These are phyloP conservation scores for Suhomyces xylopsoci DNA, from an alignment of 805 yeast genomes.

Conservation along the genomic window DNA sequence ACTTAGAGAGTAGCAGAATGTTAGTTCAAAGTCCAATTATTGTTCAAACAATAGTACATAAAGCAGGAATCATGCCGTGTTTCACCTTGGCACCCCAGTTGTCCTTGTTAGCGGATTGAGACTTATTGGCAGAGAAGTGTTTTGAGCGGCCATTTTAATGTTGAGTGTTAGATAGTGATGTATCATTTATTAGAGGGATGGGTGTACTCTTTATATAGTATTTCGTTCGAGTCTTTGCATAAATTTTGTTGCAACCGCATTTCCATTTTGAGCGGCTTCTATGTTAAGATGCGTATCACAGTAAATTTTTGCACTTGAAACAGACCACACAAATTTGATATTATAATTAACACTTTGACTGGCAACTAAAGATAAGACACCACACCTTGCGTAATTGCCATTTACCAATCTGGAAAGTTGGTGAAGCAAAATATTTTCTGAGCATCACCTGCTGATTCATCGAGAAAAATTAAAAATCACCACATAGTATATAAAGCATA, in stretches of 20 bases:
- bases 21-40: not conserved
- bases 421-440: no score
- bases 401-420: not conserved
- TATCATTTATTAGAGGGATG: not conserved
- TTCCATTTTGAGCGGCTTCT: not conserved
- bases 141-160: constrained; percentile 2
- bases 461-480: no score
- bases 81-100: not conserved
- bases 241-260: not conserved
- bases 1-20: not conserved
- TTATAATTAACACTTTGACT: not conserved
- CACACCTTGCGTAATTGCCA: not conserved
- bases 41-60: constrained; percentile 1
- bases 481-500: no score
- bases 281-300: not conserved
- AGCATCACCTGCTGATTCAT: no score
- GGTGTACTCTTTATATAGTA: not conserved
- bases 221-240: not conserved
- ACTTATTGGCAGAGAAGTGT: constrained; percentile 1
- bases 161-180: not conserved
- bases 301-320: not conserved
- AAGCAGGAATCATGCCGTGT: constrained; percentile 1
- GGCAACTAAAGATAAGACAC: no score
- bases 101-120: constrained; percentile 5
- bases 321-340: not conserved